These are phyloP conservation scores for Drechmeria coniospora DNA, from an alignment of 2,329 filamentous ascomycete species.

Conservation along the genomic window DNA sequence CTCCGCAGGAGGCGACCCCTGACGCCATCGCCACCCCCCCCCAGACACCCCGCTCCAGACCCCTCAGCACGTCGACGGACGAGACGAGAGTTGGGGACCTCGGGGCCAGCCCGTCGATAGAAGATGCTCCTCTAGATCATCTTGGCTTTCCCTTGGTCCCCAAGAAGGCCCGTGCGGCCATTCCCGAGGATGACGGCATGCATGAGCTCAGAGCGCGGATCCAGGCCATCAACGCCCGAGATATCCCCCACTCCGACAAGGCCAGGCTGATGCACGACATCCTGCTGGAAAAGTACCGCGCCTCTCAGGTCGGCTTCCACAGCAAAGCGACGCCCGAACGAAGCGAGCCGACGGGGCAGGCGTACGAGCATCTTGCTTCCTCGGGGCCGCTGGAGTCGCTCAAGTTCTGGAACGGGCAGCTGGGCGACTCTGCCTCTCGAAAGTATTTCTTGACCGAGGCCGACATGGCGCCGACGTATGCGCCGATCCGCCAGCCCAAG, in stretches of 20 bases:
- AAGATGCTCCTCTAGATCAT: slow-evolving; percentile 15
- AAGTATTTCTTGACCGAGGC: slow-evolving; percentile 38
- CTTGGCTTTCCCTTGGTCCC: slow-evolving; percentile 17
- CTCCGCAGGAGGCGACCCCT: slow-evolving; percentile 3
- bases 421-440: slow-evolving; percentile 22
- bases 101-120: slow-evolving; percentile 7
- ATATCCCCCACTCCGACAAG: slow-evolving; percentile 46
- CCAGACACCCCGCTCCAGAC: slow-evolving; percentile 13
- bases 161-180: slow-evolving; percentile 14
- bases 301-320: slow-evolving; percentile 11
- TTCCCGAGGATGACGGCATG: slow-evolving; percentile 74
- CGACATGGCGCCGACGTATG: slow-evolving; percentile 54
- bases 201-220: slow-evolving; percentile 50
- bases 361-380: slow-evolving; percentile 24
- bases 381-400: slow-evolving; percentile 35
- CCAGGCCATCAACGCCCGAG: slow-evolving; percentile 47
- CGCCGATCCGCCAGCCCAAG: slow-evolving; percentile 32
- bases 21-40: slow-evolving; percentile 6
- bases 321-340: slow-evolving; percentile 5
- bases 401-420: slow-evolving; percentile 41
- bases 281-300: slow-evolving; percentile 51
- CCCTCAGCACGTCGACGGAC: slow-evolving; percentile 18
- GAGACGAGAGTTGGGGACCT: slow-evolving; percentile 18
- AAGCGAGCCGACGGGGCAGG: slow-evolving; percentile 10
- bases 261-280: slow-evolving; percentile 56